These are phyloP conservation scores for Neophaeococcomyces aloes DNA, from an alignment of 2,329 filamentous ascomycete species.

Conservation along the genomic window DNA sequence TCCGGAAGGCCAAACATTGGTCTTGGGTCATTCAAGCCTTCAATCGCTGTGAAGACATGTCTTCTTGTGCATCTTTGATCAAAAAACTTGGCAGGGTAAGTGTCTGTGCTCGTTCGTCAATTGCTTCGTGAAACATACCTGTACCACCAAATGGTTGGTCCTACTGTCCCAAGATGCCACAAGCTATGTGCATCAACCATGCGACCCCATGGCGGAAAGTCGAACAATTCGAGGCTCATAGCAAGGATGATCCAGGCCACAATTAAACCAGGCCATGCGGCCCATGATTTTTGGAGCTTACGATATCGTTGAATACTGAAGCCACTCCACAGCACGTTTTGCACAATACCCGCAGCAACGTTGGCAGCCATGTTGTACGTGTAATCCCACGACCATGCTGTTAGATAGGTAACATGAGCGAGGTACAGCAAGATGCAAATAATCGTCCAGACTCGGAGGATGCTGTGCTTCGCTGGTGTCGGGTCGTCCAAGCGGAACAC, in stretches of 20 bases:
- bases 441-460: slow-evolving; percentile 65
- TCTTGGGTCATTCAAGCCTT: slow-evolving; percentile 48
- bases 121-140: slow-evolving; percentile 56
- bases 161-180: slow-evolving; percentile 91
- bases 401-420: slow-evolving; percentile 72
- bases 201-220: slow-evolving; percentile 76
- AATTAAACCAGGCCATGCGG: slow-evolving; percentile 78
- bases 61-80: slow-evolving; percentile 72
- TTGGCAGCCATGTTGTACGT: slow-evolving; percentile 98
- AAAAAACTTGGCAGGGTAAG: slow-evolving; percentile 55
- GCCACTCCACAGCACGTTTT: slow-evolving; percentile 75
- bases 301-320: slow-evolving; percentile 69
- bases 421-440: slow-evolving; percentile 62
- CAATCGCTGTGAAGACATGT: slow-evolving; percentile 60
- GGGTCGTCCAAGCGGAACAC: slow-evolving; percentile 68
- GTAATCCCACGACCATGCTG: slow-evolving; percentile 83
- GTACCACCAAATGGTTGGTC: slow-evolving; percentile 83
- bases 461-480: slow-evolving; percentile 37
- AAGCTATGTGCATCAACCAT: slow-evolving; percentile 86
- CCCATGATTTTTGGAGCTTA: slow-evolving; percentile 63
- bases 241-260: slow-evolving; percentile 85
- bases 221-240: slow-evolving; percentile 91
- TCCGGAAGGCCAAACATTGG: no score
- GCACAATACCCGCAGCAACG: slow-evolving; percentile 65
- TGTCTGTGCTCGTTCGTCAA: slow-evolving; percentile 1